Conservation (phyloP, 2,329 filamentous ascomycete species). For the Emericellopsis atlantica region DNA sequence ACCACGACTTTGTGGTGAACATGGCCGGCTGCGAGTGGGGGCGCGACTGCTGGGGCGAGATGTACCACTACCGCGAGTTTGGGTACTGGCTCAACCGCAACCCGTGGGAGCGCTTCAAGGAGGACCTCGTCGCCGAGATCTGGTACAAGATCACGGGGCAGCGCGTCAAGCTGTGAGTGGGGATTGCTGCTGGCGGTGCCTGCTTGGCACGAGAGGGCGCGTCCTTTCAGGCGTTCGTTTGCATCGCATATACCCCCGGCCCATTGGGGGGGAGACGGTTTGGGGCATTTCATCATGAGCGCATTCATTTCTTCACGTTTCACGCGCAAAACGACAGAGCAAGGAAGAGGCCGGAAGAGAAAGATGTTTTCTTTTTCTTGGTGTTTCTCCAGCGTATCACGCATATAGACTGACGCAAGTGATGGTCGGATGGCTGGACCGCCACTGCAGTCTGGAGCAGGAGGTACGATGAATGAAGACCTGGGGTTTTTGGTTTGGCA, state of each 20-base stretch:
- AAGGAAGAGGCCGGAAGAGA: too few species aligned
- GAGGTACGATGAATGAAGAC: too few species aligned
- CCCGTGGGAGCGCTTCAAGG: slow-evolving; percentile 65
- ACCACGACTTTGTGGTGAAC: slow-evolving; percentile 89
- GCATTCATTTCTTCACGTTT: neutral
- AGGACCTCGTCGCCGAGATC: slow-evolving; percentile 46
- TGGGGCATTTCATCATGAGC: neutral
- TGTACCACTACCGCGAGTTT: slow-evolving; percentile 87
- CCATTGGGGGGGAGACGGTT: too few species aligned
- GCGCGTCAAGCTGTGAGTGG: slow-evolving; percentile 39
- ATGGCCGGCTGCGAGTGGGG: slow-evolving; percentile 98
- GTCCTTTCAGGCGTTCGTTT: neutral
- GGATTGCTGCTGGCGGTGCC: too few species aligned
- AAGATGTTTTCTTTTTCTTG: neutral
- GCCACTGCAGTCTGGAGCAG: too few species aligned
- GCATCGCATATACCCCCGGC: neutral
- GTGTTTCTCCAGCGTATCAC: neutral
- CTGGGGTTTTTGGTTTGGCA: too few species aligned
- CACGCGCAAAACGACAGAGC: neutral
- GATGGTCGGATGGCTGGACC: too few species aligned
- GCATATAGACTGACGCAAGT: too few species aligned
- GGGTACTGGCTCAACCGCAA: slow-evolving; percentile 83
- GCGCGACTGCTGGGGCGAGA: slow-evolving; percentile 93
- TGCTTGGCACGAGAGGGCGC: neutral
- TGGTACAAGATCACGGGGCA: slow-evolving; percentile 54